Percentiles rank a stretch among this genome's conserved stretches.
These are phyloP conservation scores for Leccinum barrowsii DNA, from an alignment of 768 basidiomycete species.

Conservation along the genomic window DNA sequence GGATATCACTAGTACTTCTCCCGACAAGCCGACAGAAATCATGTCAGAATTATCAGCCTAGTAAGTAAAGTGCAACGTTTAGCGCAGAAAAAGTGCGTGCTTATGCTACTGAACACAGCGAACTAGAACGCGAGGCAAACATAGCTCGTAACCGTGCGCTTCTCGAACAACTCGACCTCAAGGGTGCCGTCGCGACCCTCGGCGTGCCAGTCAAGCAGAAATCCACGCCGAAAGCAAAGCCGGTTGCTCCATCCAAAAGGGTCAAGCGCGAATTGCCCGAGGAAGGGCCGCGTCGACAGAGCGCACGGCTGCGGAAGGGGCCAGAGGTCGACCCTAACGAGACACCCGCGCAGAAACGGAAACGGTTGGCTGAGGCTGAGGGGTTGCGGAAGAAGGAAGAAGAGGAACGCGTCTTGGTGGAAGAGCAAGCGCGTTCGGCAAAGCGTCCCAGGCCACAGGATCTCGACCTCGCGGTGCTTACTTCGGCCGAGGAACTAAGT, in stretches of 20 bases:
- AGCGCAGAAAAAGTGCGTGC: not conserved
- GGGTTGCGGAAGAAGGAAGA: constrained; percentile 58
- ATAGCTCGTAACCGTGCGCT: constrained; percentile 78
- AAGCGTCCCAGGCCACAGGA: constrained; percentile 68
- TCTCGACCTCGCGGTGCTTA: constrained; percentile 55
- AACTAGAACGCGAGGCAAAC: constrained; percentile 74
- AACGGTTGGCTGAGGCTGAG: constrained; percentile 61
- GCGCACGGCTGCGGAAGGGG: constrained; percentile 57
- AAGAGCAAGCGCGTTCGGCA: constrained; percentile 61
- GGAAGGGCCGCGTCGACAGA: constrained; percentile 60
- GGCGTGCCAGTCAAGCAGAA: constrained; percentile 41
- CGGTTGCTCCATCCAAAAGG: constrained; percentile 55
- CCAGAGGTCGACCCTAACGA: constrained; percentile 52
- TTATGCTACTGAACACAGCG: constrained; percentile 33
- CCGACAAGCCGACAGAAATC: not conserved
- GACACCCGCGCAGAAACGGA: constrained; percentile 58
- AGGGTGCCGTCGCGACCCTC: constrained; percentile 49
- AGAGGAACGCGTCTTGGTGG: constrained; percentile 55
- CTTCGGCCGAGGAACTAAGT: constrained; percentile 43
- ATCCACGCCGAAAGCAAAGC: constrained; percentile 48
- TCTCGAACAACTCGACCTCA: constrained; percentile 66
- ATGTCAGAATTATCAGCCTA: constrained; percentile 51
- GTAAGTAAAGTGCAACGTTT: constrained; percentile 31
- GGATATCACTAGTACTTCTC: not conserved
- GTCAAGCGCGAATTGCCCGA: constrained; percentile 45